These are phyloP conservation scores for Emergomyces pasteurianus DNA, from an alignment of 2,329 filamentous ascomycete species.

Conservation along the genomic window DNA sequence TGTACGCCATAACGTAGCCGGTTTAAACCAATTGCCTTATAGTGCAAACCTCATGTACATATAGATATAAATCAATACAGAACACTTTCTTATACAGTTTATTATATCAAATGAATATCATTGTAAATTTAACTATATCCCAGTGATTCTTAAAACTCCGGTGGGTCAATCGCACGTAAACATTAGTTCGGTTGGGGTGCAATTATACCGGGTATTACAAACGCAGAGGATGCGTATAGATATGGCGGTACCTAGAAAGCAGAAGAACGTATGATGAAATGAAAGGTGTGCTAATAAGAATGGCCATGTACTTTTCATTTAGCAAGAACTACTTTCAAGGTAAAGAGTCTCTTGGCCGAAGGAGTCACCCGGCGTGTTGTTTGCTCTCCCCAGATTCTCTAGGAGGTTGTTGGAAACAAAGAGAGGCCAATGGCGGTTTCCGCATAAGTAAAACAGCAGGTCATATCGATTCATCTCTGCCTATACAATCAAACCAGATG, in stretches of 20 bases:
- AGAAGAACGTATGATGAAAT: background rate
- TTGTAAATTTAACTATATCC: background rate
- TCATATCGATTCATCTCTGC: too few species aligned
- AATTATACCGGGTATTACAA: background rate
- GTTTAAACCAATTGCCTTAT: background rate
- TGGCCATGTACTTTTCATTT: background rate
- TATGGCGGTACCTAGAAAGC: background rate
- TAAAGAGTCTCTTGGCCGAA: background rate
- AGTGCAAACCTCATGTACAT: slow-evolving; percentile 17
- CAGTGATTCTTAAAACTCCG: background rate
- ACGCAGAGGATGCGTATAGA: background rate
- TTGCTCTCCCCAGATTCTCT: background rate
- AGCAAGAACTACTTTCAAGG: background rate
- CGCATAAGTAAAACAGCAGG: too few species aligned
- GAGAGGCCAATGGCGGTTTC: background rate
- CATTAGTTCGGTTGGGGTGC: background rate
- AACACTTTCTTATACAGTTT: slow-evolving; percentile 5
- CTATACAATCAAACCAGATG: too few species aligned
- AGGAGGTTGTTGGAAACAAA: background rate
- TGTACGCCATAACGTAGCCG: background rate
- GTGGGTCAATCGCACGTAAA: background rate
- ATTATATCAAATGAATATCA: background rate
- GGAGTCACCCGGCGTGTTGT: background rate
- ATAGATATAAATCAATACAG: slow-evolving; percentile 23
- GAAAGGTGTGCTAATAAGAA: background rate